Percentiles rank a stretch among this genome's conserved stretches.
phyloP scores from a whole-genome alignment of 805 yeast genomes.

The Pichia rugopelliculosa region DNA sequence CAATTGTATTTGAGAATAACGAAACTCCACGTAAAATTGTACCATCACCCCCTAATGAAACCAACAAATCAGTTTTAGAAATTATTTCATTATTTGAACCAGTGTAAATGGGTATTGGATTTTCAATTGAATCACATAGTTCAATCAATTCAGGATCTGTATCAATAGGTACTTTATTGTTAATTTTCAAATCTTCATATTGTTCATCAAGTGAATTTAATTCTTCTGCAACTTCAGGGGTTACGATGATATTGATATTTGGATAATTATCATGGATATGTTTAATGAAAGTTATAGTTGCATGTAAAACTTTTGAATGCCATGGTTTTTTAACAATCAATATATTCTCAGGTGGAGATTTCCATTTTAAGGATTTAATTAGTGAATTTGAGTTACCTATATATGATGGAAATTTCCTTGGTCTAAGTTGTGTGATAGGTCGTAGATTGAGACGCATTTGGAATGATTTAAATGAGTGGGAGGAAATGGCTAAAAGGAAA shows the following conservation, averaged over 20 bases:
- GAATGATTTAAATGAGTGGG: too few species aligned
- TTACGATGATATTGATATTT: constrained; percentile 67
- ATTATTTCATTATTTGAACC: constrained; percentile 54
- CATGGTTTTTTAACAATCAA: constrained; percentile 81
- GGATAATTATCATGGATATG: constrained; percentile 60
- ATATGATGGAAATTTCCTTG: constrained; percentile 41
- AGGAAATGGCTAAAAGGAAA: too few species aligned
- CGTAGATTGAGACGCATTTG: constrained; percentile 1
- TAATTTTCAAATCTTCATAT: not conserved
- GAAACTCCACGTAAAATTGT: constrained; percentile 82
- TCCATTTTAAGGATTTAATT: constrained; percentile 62
- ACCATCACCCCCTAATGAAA: constrained; percentile 95
- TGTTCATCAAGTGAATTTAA: constrained; percentile 22
- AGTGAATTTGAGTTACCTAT: constrained; percentile 51
- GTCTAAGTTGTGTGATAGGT: constrained; percentile 11
- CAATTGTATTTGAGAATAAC: constrained; percentile 57
- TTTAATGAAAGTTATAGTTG: constrained; percentile 58
- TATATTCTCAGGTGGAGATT: constrained; percentile 63
- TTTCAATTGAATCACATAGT: not conserved
- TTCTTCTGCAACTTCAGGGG: constrained; percentile 68
- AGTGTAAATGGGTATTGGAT: constrained; percentile 37
- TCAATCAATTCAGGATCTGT: not conserved
- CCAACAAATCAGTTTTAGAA: constrained; percentile 66
- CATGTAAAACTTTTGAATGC: constrained; percentile 54
- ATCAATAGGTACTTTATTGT: not conserved